Evolutionary conservation across 225 moss, liverwort and hornwort species (phyloP), one percentile per base, ranked within the genome.

Genomic region (Pseudoscleropodium purum): DNA sequence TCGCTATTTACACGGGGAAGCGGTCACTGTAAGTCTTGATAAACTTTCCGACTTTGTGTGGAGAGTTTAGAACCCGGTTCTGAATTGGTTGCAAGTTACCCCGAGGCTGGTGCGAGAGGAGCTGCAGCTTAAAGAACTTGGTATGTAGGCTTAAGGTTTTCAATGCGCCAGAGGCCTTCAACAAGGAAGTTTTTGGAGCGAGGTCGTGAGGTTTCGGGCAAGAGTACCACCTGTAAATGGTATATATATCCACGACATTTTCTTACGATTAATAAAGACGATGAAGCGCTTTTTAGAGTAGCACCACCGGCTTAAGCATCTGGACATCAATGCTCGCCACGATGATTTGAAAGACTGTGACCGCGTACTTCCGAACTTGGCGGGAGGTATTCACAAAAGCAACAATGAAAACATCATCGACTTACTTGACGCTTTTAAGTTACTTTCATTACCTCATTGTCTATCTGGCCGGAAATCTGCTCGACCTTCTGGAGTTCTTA

Each of bases 391-490:
- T 81, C 47, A 62, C 34, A 24, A 34, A 54, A 73, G 60, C 30
- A 85, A 94, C 90, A 43, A 97, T 98, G 92, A 92, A 91, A 91
- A 75, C 83, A 91, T 86, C 96, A 16, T 94, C 81, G 85, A 82
- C 93, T 45, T 94, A 94, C 84, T 92, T 95, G 82, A 93, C 95
- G 34, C 85, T 96, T 87, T 88, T 94, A 16, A 96, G 94, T 65
- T 96, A 95, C 84, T 90, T 96, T 84, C 93, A 94, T 88, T 98
- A 96, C 87, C 90, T 92, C 34, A 63, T 97, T 45, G 96, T 97
- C 63, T 98, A 96, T 83, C 67, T 97, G 77, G 94, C 95, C 69
- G 97, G 97, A 66, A 94, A 95, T 36, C 80, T 98, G 29, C 96
- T 96, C 75, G 96, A 98, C 89, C 91, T 96, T 77, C 75, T 98